Evolutionary conservation across 208 protist species (phyloP), one percentile per base, ranked within the genome.

Genomic region (Trypanosoma cruzi): DNA sequence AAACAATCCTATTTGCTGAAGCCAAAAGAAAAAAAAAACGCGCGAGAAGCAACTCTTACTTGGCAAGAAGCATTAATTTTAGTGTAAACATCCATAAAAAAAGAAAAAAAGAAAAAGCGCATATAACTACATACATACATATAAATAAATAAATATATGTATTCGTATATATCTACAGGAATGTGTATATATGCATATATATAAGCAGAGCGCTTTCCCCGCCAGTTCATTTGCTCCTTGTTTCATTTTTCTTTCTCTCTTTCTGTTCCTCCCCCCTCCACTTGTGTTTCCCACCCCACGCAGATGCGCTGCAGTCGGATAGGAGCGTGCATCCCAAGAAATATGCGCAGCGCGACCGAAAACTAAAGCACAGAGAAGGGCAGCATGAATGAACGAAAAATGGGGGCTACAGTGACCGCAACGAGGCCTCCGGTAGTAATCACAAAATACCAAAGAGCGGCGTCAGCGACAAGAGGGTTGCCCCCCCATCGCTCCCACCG

Each of bases 51-150:
- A 20, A 14, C 10, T 44, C 1, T 14, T 13, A 7, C 1, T 16
- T 7, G 40, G 40, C 40, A 14, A 7, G 18, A 44, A 44, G 8
- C 24, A 64, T 11, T 8, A n/a, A 64, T 8, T 13, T 18, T 34
- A 6, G 29, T 37, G 18, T 13, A 1, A 14, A 2, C 54, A 14
- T 2, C 24, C 28, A 2, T 18, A 7, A 1, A 59, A 64, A 37
- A 44, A 64, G 22, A 63, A 64, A 52, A 71, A 32, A 59, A 52
- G 48, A 40, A 55, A 20, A 28, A 59, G 18, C 36, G 29, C 8
- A 59, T 32, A 20, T 44, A 7, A 16, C 10, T 44, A 14, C 40
- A 16, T 20, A 16, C 8, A 4, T 44, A 7, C 11, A 16, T 14
- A 44, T 14, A 44, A 44, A 16, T 14, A 16, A 16, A 44, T 4